Evolutionary conservation across 1,284 basidiomycete genomes (phyloP), one percentile per base, ranked within the genome.

Genomic region (Leccinum fallax): DNA sequence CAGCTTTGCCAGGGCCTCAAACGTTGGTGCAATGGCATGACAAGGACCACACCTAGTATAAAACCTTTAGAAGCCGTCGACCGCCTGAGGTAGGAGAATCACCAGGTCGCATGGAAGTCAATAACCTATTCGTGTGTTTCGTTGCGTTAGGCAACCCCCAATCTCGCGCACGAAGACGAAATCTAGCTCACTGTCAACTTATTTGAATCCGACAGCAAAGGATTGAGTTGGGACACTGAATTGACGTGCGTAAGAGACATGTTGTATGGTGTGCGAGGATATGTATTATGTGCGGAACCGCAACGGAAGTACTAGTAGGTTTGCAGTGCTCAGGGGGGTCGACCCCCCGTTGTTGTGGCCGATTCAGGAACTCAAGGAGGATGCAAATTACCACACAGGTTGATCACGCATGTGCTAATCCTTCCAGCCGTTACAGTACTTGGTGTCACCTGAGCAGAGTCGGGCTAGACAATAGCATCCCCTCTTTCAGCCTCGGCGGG

Each of bases 51-150:
- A 93, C 90, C 90, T 92, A 58, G 66, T 59, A 51, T 28, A 24
- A 57, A 16, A 30, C 13, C 10, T 48, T 69, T 49, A 73, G 61
- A 63, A 57, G 15, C 9, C 57, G 49, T 30, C 43, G 55, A 36
- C 43, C 21, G 24, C 46, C 32, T 28, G 38, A 60, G 60, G 34
- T 10, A 53, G 46, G 56, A 15, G 32, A 67, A 77, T 66, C 66
- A 89, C 90, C 90, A 92, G 65, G 85, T 83, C 61, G 90, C 90
- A 74, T 92, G 89, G 69, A 93, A 93, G 76, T 93, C 91, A 64
- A 93, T 92, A 59, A 93, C 87, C 90, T 92, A 32, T 11, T 11
- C 32, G 90, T 91, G 36, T 49, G 51, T 36, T 32, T 19, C 16
- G 11, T 21, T 24, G 43, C 40, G 55, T 59, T n/a, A 16, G 38